These are phyloP conservation scores for Chrysosporium queenslandicum DNA, from an alignment of 2,329 filamentous ascomycete species.

Conservation along the genomic window DNA sequence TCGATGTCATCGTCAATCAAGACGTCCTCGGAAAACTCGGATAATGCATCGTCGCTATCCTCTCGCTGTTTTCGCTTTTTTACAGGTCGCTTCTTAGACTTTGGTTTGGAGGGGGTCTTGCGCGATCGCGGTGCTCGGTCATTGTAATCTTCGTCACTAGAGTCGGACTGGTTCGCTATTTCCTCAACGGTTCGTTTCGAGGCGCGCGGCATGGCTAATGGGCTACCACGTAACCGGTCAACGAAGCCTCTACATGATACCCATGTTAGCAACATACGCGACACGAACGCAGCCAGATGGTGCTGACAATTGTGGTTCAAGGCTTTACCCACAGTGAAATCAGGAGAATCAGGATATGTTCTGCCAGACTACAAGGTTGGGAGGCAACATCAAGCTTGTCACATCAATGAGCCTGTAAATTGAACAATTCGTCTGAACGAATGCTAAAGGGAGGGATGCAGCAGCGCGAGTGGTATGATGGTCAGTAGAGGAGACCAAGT, in stretches of 20 bases:
- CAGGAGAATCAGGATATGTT: neutral
- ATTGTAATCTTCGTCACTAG: conserved; percentile 38
- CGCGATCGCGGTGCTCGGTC: conserved; percentile 25
- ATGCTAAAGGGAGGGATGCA: neutral
- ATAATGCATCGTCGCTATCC: conserved; percentile 39
- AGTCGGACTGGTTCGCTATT: conserved; percentile 31
- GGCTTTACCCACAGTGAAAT: neutral
- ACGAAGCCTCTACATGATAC: conserved; percentile 10
- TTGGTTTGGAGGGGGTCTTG: conserved; percentile 24
- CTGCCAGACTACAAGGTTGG: neutral
- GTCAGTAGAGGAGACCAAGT: neutral
- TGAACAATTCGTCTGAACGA: neutral
- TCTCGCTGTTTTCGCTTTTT: conserved; percentile 30
- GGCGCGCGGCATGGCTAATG: conserved; percentile 25
- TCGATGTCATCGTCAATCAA: conserved; percentile 12
- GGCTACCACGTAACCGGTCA: conserved; percentile 11
- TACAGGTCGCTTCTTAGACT: conserved; percentile 23
- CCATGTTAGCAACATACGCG: conserved; percentile 12
- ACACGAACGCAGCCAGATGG: too few relatives aligned
- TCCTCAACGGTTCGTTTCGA: conserved; percentile 37
- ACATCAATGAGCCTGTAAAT: neutral
- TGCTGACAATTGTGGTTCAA: neutral
- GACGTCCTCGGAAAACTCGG: conserved; percentile 30
- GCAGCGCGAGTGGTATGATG: too few relatives aligned
- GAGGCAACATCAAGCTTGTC: neutral